A percentile compares a stretch with the other conserved stretches of the same genome.
Evolutionary conservation across 768 basidiomycete genomes (phyloP).

Genomic region (Pleurotus salmoneostramineus): DNA sequence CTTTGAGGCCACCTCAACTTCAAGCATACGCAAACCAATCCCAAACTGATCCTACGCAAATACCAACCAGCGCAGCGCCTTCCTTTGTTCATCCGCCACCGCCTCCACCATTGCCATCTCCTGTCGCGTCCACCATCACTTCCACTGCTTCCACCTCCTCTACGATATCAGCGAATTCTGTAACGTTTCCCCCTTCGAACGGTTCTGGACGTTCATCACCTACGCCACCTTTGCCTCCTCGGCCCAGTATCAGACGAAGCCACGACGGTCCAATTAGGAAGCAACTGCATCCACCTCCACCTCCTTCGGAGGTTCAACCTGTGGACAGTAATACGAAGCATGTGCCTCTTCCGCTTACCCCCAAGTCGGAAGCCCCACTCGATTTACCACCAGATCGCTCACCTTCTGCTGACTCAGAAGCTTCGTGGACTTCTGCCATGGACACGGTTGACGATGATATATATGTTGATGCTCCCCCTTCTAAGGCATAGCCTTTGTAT

Average conservation of each 20-base stretch:
- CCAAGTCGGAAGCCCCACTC: background rate
- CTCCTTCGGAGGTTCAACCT: background rate
- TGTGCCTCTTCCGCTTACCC: background rate
- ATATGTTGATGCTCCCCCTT: background rate
- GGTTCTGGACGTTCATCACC: background rate
- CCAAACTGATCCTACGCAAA: background rate
- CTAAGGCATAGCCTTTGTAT: background rate
- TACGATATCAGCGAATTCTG: background rate
- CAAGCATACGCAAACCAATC: slow-evolving; percentile 3
- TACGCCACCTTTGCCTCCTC: background rate
- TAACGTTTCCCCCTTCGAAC: background rate
- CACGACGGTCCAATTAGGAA: background rate
- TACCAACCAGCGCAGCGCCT: background rate
- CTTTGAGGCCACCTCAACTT: background rate
- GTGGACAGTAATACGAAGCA: background rate
- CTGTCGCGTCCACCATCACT: background rate
- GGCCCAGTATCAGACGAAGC: background rate
- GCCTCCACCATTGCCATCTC: background rate
- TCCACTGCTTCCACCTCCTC: background rate
- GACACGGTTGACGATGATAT: background rate
- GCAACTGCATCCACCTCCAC: background rate
- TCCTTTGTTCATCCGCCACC: background rate
- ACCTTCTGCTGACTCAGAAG: slow-evolving; percentile 4
- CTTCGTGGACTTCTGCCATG: slow-evolving; percentile 3
- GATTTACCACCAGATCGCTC: slow-evolving; percentile 4